Percentiles rank a stretch among this genome's conserved stretches.
These are phyloP conservation scores for Vaccinium vitisidaea DNA, from an alignment of 148 eudicot genomes.

Conservation along the genomic window DNA sequence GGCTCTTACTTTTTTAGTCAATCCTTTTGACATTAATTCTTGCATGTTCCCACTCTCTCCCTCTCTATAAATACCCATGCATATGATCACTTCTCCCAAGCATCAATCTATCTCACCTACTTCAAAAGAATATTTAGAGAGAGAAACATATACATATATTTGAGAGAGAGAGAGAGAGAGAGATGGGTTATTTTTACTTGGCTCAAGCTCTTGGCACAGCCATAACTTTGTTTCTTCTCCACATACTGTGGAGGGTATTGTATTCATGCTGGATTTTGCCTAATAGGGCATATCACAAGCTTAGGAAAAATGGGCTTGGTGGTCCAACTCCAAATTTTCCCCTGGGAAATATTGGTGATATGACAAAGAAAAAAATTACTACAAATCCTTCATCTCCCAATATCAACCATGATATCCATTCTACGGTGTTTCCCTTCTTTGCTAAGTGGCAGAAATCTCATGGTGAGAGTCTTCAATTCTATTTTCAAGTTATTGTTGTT, in stretches of 20 bases:
- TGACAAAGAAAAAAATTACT: slow-evolving; percentile 33
- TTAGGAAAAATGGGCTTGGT: slow-evolving; percentile 50
- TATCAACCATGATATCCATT: slow-evolving; percentile 68
- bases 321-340: slow-evolving; percentile 83
- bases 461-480: slow-evolving; percentile 39
- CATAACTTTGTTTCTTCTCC: slow-evolving; percentile 24
- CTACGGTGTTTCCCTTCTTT: slow-evolving; percentile 73
- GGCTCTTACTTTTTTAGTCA: background rate
- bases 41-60: background rate
- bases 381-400: slow-evolving; percentile 8
- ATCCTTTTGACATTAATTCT: background rate
- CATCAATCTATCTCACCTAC: background rate
- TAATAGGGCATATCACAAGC: slow-evolving; percentile 29
- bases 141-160: background rate
- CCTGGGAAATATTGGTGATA: slow-evolving; percentile 59
- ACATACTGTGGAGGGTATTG: slow-evolving; percentile 43
- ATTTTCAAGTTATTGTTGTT: too few relatives aligned
- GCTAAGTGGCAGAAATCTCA: slow-evolving; percentile 69
- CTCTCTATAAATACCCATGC: background rate
- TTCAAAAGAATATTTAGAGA: background rate
- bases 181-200: slow-evolving; percentile 14
- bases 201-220: slow-evolving; percentile 11
- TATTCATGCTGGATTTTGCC: slow-evolving; percentile 57
- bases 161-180: slow-evolving; percentile 18
- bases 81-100: background rate